Evolutionary conservation across 2,329 filamentous ascomycete genomes (phyloP).

Genomic region (Colletotrichum musae): DNA sequence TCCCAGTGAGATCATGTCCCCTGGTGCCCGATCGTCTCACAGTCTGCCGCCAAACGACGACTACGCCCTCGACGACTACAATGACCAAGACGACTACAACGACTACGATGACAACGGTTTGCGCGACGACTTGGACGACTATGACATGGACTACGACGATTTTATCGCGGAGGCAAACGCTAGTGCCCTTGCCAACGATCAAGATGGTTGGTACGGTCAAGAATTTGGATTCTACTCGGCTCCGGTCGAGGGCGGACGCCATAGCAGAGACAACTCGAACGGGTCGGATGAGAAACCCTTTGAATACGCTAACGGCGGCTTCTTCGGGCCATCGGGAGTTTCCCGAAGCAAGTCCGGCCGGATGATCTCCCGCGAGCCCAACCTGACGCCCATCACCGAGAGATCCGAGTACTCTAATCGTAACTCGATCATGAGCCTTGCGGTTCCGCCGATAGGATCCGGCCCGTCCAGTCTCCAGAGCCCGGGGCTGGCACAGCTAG

Average conservation of each 20-base stretch:
- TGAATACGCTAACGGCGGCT: slow-evolving; percentile 85
- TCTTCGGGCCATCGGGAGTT: slow-evolving; percentile 84
- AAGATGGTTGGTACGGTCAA: slow-evolving; percentile 93
- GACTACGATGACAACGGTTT: slow-evolving; percentile 70
- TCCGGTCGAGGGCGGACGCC: slow-evolving; percentile 56
- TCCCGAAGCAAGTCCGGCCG: slow-evolving; percentile 81
- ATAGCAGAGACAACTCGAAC: slow-evolving; percentile 61
- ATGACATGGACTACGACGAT: slow-evolving; percentile 84
- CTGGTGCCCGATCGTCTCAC: slow-evolving; percentile 43
- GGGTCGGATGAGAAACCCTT: slow-evolving; percentile 54
- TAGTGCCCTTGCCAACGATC: slow-evolving; percentile 91
- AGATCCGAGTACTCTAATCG: slow-evolving; percentile 95
- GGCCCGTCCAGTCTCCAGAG: slow-evolving; percentile 72
- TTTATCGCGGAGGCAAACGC: slow-evolving; percentile 97
- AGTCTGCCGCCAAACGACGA: slow-evolving; percentile 41
- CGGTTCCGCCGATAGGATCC: slow-evolving; percentile 62
- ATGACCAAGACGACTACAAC: slow-evolving; percentile 59
- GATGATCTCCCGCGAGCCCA: slow-evolving; percentile 85
- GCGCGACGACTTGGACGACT: slow-evolving; percentile 67
- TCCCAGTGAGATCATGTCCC: slow-evolving; percentile 47
- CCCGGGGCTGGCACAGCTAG: slow-evolving; percentile 83
- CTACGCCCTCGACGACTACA: slow-evolving; percentile 46
- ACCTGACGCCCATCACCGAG: slow-evolving; percentile 95
- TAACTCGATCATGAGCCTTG: slow-evolving; percentile 87
- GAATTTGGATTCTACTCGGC: slow-evolving; percentile 96